Evolutionary conservation across 1,284 basidiomycete species (phyloP), one percentile per base, ranked within the genome.

Genomic region (Gomphus sp.): DNA sequence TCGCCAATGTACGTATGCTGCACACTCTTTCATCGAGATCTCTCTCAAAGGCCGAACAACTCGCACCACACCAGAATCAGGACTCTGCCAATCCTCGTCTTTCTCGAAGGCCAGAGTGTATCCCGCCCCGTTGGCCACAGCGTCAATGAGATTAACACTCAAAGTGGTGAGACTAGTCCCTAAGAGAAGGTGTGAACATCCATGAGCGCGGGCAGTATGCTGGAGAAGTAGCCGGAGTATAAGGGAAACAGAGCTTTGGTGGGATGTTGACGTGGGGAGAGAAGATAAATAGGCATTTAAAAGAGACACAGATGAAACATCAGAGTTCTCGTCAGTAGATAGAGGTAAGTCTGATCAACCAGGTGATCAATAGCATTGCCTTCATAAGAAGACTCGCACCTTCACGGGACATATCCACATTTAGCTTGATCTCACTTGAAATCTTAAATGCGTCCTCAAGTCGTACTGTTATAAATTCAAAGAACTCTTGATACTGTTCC

Each of bases 141-240:
- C 82, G 1, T 85, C 82, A 60, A 93, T 87, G 43, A 93, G 73
- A 11, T 83, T 81, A 53, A 93, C 79, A 0, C 91, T 91, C 16
- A 93, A 77, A 0, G 87, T 84, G 0, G 92, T 93, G 14, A 92
- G 75, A 0, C 86, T 89, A 25, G 90, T 88, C 59, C 91, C 91
- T n/a, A 92, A 75, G 5, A 93, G 72, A 9, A 93, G 73, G 67
- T 93, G 90, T 0, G 89, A 89, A 51, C 86, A 83, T 10, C 71
- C 68, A 4, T 78, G 78, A 0, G 79, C 74, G 22, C 71, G 69
- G 1, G 91, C 82, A 0, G 85, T 84, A 62, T 87, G 75, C 4
- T 85, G 72, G n/a, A 94, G 75, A 10, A 95, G 75, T 16, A 91
- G 70, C 22, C 88, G 82, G 54, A 78, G 77, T 44, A 94, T 77